Evolutionary conservation across 306 rosid species (phyloP).

Genomic region (Lotus japonicus): DNA sequence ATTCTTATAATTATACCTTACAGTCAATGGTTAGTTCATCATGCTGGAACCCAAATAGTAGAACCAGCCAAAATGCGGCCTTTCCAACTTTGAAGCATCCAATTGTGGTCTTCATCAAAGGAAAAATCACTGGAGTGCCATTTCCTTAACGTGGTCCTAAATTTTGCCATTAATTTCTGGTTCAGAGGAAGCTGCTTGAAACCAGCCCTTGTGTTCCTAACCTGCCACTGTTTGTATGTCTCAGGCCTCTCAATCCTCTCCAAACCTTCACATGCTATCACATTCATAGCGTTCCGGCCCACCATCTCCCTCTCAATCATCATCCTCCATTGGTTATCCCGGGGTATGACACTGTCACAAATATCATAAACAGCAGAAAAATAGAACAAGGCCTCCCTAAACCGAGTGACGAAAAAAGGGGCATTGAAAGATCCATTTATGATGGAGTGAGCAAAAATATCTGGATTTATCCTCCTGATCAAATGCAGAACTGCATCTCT

Average conservation of each 20-base stretch:
- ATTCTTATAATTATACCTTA: too few relatives aligned
- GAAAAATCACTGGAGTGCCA: constrained; percentile 60
- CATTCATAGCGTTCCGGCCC: constrained; percentile 64
- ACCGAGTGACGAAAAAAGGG: constrained; percentile 65
- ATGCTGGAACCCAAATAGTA: constrained; percentile 66
- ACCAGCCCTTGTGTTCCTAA: constrained; percentile 53
- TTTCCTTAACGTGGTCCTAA: constrained; percentile 27
- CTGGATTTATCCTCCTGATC: constrained; percentile 63
- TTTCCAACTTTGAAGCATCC: constrained; percentile 90
- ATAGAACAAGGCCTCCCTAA: constrained; percentile 68
- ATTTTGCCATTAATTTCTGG: constrained; percentile 30
- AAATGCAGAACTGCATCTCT: constrained; percentile 52
- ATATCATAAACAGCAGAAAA: constrained; percentile 58
- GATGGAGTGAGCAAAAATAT: constrained; percentile 40
- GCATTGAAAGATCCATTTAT: constrained; percentile 60
- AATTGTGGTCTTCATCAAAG: constrained; percentile 49
- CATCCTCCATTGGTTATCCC: constrained; percentile 43
- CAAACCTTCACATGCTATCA: constrained; percentile 66
- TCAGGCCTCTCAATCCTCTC: constrained; percentile 79
- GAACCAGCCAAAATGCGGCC: constrained; percentile 64
- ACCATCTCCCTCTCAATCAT: constrained; percentile 48
- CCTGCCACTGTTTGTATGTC: constrained; percentile 67
- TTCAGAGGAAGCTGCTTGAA: constrained; percentile 48
- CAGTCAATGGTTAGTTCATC: not conserved
- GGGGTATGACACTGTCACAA: constrained; percentile 37